Evolutionary conservation across 352 stramenopile species (phyloP).

Genomic region (Globisporangium sylvaticum): DNA sequence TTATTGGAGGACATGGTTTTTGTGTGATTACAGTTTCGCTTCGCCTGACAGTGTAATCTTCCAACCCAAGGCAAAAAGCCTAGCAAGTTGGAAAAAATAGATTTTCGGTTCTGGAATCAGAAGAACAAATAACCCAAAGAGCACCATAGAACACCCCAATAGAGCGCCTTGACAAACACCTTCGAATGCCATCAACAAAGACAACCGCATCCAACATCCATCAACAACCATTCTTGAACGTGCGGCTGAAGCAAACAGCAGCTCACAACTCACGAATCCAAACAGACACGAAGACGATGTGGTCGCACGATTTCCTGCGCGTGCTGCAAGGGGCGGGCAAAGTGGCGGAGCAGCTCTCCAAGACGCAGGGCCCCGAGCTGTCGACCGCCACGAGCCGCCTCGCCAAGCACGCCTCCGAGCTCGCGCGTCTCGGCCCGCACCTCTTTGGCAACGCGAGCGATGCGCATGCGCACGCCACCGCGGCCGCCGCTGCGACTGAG

Average conservation of each 20-base stretch:
- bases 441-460: slow-evolving; percentile 26
- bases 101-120: too few species aligned
- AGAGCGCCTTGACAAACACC: background rate
- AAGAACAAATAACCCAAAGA: too few species aligned
- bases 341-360: slow-evolving; percentile 50
- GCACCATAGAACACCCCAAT: background rate
- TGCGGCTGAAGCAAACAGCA: background rate
- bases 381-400: slow-evolving; percentile 27
- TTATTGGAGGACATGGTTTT: too few species aligned
- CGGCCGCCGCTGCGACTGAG: background rate
- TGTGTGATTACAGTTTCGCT: too few species aligned
- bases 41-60: too few species aligned
- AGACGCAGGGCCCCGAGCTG: slow-evolving; percentile 31
- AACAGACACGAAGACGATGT: slow-evolving; percentile 30
- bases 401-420: slow-evolving; percentile 37
- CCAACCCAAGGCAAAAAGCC: too few species aligned
- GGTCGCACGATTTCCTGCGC: slow-evolving; percentile 61
- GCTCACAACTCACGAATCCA: background rate
- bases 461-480: background rate
- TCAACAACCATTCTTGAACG: background rate
- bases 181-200: background rate
- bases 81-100: too few species aligned
- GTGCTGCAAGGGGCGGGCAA: slow-evolving; percentile 68
- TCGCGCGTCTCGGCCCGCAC: slow-evolving; percentile 43
- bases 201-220: background rate